A percentile compares a stretch with the other conserved stretches of the same genome.
These are phyloP conservation scores for Chaetomiaceae sp. DNA, from an alignment of 2,329 filamentous ascomycete genomes.

Conservation along the genomic window DNA sequence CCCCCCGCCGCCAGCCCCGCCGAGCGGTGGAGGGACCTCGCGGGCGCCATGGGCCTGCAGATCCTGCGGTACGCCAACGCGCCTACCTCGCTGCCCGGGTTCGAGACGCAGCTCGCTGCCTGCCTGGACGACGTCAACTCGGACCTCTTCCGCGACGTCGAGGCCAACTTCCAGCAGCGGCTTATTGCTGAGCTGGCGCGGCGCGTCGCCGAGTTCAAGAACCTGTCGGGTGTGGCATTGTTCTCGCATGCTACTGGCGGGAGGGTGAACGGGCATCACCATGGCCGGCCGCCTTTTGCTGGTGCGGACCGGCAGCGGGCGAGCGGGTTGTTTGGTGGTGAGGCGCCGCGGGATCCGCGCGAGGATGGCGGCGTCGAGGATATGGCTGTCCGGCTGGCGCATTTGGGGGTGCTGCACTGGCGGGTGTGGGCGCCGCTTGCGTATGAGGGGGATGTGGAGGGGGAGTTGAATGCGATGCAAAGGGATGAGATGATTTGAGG, in stretches of 20 bases:
- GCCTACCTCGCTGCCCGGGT: conserved; percentile 39
- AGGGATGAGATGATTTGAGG: conserved; percentile 2
- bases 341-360: conserved; percentile 38
- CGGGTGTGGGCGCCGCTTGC: conserved; percentile 76
- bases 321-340: conserved; percentile 30
- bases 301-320: conserved; percentile 18
- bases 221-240: conserved; percentile 48
- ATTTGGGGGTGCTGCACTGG: conserved; percentile 85
- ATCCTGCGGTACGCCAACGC: conserved; percentile 55
- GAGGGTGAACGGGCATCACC: conserved; percentile 37
- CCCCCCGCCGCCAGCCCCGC: conserved; percentile 38
- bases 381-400: conserved; percentile 72
- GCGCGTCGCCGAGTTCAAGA: conserved; percentile 50
- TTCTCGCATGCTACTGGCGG: conserved; percentile 54
- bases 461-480: conserved; percentile 16
- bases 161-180: conserved; percentile 46
- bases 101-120: conserved; percentile 47
- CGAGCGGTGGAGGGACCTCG: conserved; percentile 50
- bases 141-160: conserved; percentile 45
- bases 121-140: conserved; percentile 42
- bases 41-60: conserved; percentile 51
- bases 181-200: conserved; percentile 45
- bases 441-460: conserved; percentile 49
- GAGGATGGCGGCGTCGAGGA: conserved; percentile 57
- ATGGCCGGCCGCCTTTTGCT: too few species aligned